Percentiles rank a stretch among this genome's conserved stretches.
phyloP scores from a whole-genome alignment of 306 rosid species.

The Casuarina cunninghamiana region DNA sequence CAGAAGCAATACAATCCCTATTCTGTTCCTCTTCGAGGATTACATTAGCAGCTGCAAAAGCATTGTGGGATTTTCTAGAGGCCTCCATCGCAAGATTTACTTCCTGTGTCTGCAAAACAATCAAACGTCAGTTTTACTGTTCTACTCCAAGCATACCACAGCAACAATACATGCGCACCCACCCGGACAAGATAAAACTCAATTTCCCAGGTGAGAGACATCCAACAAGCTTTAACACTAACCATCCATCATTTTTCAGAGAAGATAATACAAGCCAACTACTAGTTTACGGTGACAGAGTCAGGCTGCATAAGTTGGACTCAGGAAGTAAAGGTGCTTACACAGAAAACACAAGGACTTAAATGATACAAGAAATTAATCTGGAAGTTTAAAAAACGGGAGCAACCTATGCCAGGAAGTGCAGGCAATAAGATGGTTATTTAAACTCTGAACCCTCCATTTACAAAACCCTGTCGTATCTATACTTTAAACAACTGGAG shows the following conservation, averaged over 20 bases:
- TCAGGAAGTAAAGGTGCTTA: slow-evolving; percentile 7
- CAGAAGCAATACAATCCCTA: slow-evolving; percentile 46
- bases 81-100: slow-evolving; percentile 73
- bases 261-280: not conserved
- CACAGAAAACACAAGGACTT: slow-evolving; percentile 3
- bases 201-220: not conserved
- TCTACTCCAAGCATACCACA: slow-evolving; percentile 13
- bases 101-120: slow-evolving; percentile 61
- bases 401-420: not conserved
- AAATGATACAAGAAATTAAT: slow-evolving; percentile 13
- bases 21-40: slow-evolving; percentile 49
- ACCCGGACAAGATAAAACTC: slow-evolving; percentile 9
- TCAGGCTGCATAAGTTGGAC: slow-evolving; percentile 4
- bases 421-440: not conserved
- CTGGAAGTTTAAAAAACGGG: slow-evolving; percentile 14
- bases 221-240: slow-evolving; percentile 23
- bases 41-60: slow-evolving; percentile 47
- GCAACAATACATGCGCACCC: not conserved
- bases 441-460: not conserved
- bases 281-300: slow-evolving; percentile 9
- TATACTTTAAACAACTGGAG: slow-evolving; percentile 1
- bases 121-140: slow-evolving; percentile 19
- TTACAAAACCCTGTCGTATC: not conserved
- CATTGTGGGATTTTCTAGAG: slow-evolving; percentile 55
- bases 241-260: slow-evolving; percentile 9